These are phyloP conservation scores for Cochlearia excelsa DNA, from an alignment of 345 rosid species.

Conservation along the genomic window DNA sequence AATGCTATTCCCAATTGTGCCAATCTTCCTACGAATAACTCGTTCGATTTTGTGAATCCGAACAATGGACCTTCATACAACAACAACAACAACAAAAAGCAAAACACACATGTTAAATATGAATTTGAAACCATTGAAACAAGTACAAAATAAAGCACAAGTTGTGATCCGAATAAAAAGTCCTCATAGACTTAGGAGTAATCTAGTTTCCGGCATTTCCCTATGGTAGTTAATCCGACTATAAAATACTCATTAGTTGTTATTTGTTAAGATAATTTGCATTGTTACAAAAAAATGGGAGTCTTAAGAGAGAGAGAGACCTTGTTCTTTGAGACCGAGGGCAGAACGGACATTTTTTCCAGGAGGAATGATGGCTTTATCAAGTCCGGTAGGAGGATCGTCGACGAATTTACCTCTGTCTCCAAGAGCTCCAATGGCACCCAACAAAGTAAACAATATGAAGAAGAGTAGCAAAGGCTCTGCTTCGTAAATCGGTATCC, in stretches of 20 bases:
- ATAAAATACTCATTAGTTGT: constrained; percentile 1
- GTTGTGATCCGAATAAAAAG: too few relatives aligned
- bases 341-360: constrained; percentile 66
- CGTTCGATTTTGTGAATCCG: constrained; percentile 91
- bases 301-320: constrained; percentile 39
- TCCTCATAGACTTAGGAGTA: background rate
- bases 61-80: constrained; percentile 73
- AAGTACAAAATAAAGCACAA: too few relatives aligned
- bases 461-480: constrained; percentile 96
- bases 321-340: constrained; percentile 91
- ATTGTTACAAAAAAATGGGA: constrained; percentile 4
- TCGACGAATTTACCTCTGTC: constrained; percentile 90
- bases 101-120: constrained; percentile 44
- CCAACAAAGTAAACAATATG: constrained; percentile 85
- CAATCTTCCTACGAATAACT: constrained; percentile 89
- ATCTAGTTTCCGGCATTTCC: background rate
- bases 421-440: constrained; percentile 95
- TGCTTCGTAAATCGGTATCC: constrained; percentile 92
- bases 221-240: background rate
- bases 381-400: constrained; percentile 68
- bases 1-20: constrained; percentile 95
- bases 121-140: constrained; percentile 32
- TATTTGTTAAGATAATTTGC: constrained; percentile 9
- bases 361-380: constrained; percentile 76
- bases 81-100: background rate